Evolutionary conservation across 371 early-diverging fungal genomes (phyloP).

Genomic region (Saksenaea oblongispora): DNA sequence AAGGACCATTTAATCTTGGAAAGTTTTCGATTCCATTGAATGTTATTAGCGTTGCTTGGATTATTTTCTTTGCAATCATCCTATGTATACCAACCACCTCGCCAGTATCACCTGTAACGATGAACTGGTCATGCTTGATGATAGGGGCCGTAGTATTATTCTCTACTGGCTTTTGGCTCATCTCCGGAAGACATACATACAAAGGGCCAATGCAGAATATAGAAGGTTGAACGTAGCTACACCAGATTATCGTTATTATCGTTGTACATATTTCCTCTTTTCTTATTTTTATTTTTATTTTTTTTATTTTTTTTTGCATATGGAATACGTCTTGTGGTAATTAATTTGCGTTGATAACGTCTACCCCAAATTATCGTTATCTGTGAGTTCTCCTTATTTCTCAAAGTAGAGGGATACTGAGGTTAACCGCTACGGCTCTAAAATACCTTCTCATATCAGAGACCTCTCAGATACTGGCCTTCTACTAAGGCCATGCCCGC

Average conservation of each 20-base stretch:
- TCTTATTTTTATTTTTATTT: too few relatives aligned
- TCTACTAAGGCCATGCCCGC: too few relatives aligned
- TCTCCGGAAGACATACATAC: conserved; percentile 19
- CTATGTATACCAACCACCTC: conserved; percentile 25
- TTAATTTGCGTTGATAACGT: too few relatives aligned
- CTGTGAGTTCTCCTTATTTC: too few relatives aligned
- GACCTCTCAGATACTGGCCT: too few relatives aligned
- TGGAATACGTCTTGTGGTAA: too few relatives aligned
- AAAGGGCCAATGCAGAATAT: conserved; percentile 19
- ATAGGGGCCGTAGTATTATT: conserved; percentile 26
- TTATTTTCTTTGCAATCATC: conserved; percentile 26
- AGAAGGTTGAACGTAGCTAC: not conserved
- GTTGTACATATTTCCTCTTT: not conserved
- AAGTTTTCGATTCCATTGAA: conserved; percentile 24
- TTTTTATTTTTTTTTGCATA: too few relatives aligned
- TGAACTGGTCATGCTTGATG: conserved; percentile 34
- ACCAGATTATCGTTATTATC: not conserved
- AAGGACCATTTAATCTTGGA: conserved; percentile 30
- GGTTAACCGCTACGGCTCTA: too few relatives aligned
- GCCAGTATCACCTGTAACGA: conserved; percentile 17
- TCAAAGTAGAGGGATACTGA: too few relatives aligned
- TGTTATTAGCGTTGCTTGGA: conserved; percentile 25
- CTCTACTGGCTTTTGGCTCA: conserved; percentile 17
- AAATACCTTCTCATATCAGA: too few relatives aligned
- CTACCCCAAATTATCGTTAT: too few relatives aligned